Evolutionary conservation across 2,329 filamentous ascomycete species (phyloP), one percentile per base, ranked within the genome.

Genomic region (Aspergillus sp.): DNA sequence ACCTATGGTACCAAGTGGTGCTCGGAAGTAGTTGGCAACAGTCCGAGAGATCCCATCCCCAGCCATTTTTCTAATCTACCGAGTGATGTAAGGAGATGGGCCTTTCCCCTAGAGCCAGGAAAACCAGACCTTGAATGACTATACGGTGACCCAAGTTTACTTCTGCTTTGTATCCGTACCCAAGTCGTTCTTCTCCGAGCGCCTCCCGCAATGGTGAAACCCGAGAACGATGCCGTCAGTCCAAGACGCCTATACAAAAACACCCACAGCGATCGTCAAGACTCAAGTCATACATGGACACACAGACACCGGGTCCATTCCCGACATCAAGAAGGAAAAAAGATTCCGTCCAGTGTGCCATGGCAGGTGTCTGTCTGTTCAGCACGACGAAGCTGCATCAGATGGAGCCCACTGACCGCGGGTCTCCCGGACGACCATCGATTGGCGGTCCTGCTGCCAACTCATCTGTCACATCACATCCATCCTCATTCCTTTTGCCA

Each of bases 401-500:
- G 45, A 36, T 34, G 48, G 11, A 49, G 48, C 24, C 22, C 9
- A 49, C 41, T 41, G 47, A 39, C 42, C 48, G 38, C 39, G 48
- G 41, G 53, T 58, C 55, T 53, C 58, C 53, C 48, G 52, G 58
- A 58, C 58, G 48, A 60, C 58, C 55, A 41, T 48, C 44, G 48
- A 58, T 58, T 57, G 58, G 56, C 45, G 45, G 53, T 56, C 50
- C 36, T 36, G 45, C 41, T 61, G 58, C 58, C 58, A 61, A 53
- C 58, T 54, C 55, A 57, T 61, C 53, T 50, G 45, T 53, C 47
- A 38, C 47, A 55, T 58, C 45, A 47, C 32, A 36, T 18, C 41
- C 20, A 36, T 48, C 22, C 42, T 22, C 24, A 12, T 42, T n/a
- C 13, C 32, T 44, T 22, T 52, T 30, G 41, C 11, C 47, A n/a